Conservation (phyloP, 345 rosid genomes). For the Populus pruinosa region DNA sequence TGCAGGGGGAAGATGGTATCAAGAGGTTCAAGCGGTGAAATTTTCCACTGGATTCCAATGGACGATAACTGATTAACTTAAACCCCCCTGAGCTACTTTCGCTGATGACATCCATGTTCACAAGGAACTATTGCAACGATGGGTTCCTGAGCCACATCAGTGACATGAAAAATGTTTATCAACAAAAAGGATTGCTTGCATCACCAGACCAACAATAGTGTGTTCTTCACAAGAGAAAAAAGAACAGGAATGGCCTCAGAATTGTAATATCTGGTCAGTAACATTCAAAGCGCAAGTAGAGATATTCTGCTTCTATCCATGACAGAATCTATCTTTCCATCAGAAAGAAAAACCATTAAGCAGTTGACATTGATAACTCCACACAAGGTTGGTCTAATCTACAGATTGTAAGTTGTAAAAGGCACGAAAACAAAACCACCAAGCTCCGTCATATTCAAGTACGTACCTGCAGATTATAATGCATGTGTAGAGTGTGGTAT, state of each 20-base stretch:
- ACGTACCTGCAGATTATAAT: slow-evolving; percentile 68
- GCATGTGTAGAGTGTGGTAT: slow-evolving; percentile 82
- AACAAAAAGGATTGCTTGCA: background rate
- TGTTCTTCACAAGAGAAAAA: background rate
- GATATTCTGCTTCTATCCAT: too few relatives aligned
- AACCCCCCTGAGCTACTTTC: slow-evolving; percentile 59
- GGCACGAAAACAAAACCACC: too few relatives aligned
- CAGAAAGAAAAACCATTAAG: too few relatives aligned
- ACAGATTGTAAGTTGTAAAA: too few relatives aligned
- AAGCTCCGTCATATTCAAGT: slow-evolving; percentile 9
- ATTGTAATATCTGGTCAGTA: background rate
- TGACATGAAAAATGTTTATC: background rate
- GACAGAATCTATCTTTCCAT: too few relatives aligned
- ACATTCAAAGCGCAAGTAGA: background rate
- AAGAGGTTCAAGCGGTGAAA: slow-evolving; percentile 69
- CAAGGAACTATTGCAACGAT: slow-evolving; percentile 73
- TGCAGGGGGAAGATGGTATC: slow-evolving; percentile 57
- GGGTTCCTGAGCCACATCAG: slow-evolving; percentile 26
- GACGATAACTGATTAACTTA: slow-evolving; percentile 49
- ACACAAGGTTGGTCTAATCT: too few relatives aligned
- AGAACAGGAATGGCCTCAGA: background rate
- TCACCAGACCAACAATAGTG: background rate
- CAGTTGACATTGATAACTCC: too few relatives aligned
- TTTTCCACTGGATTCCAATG: slow-evolving; percentile 77
- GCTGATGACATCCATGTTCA: slow-evolving; percentile 80